Evolutionary conservation across 192 early-diverging fungal genomes (phyloP).

Genomic region (Lunasporangiospora selenospora): DNA sequence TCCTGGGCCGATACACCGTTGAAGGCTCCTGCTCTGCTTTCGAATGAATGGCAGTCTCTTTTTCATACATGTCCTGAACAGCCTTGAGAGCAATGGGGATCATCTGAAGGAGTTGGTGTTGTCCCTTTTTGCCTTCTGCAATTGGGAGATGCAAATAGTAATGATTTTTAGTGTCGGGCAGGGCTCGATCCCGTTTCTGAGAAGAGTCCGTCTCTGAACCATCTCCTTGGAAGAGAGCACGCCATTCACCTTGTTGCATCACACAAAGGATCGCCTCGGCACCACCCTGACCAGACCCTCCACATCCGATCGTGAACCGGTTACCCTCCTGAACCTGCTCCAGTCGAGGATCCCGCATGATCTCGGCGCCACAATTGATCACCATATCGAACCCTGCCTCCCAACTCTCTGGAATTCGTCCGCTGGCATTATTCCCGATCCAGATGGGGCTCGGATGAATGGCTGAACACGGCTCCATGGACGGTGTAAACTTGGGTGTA

Average conservation of each 20-base stretch:
- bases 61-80: slow-evolving; percentile 47
- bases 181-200: no score
- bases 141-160: slow-evolving; percentile 78
- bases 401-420: slow-evolving; percentile 32
- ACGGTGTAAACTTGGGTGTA: slow-evolving; percentile 56
- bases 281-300: slow-evolving; percentile 13
- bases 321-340: slow-evolving; percentile 1
- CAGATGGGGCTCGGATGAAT: slow-evolving; percentile 39
- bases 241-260: slow-evolving; percentile 20
- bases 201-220: no score
- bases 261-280: slow-evolving; percentile 23
- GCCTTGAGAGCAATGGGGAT: slow-evolving; percentile 68
- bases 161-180: slow-evolving; percentile 4
- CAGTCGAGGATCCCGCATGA: slow-evolving; percentile 20
- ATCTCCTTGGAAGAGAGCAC: no score
- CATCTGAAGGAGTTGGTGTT: slow-evolving; percentile 60
- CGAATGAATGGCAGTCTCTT: slow-evolving; percentile 8
- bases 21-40: not conserved
- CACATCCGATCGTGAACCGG: not conserved
- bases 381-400: slow-evolving; percentile 73
- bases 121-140: slow-evolving; percentile 90
- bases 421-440: slow-evolving; percentile 48
- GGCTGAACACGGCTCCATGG: slow-evolving; percentile 43
- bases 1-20: slow-evolving; percentile 8
- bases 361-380: slow-evolving; percentile 70